phyloP scores from a whole-genome alignment of 305 asterid genomes.

The Stenogyne calaminthoides region DNA sequence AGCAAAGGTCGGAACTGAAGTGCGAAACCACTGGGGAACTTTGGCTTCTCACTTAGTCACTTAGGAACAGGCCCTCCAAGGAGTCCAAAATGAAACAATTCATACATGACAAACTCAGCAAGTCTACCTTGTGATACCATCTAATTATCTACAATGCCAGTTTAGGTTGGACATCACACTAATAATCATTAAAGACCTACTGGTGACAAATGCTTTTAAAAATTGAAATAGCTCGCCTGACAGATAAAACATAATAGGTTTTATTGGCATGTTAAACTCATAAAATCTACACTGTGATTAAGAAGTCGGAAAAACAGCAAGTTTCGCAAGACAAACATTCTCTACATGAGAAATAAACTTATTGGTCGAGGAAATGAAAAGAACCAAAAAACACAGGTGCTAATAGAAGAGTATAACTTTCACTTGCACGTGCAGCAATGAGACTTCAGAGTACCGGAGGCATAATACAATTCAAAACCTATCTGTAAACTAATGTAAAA shows the following conservation, averaged over 20 bases:
- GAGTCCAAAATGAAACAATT: slow-evolving; percentile 2
- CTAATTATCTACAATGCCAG: slow-evolving; percentile 5
- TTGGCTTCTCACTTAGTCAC: slow-evolving; percentile 8
- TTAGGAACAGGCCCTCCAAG: slow-evolving; percentile 12
- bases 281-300: background rate
- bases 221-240: background rate
- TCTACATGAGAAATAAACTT: slow-evolving; percentile 18
- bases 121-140: slow-evolving; percentile 10
- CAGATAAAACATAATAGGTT: background rate
- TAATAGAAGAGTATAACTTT: background rate
- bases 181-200: background rate
- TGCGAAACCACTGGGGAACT: slow-evolving; percentile 18
- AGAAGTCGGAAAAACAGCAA: slow-evolving; percentile 12
- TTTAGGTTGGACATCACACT: background rate
- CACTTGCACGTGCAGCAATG: background rate
- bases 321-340: background rate
- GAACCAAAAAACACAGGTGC: slow-evolving; percentile 8
- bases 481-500: background rate
- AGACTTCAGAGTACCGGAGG: background rate
- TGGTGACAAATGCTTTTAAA: background rate
- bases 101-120: slow-evolving; percentile 15
- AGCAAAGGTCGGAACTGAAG: slow-evolving; percentile 2
- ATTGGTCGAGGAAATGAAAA: slow-evolving; percentile 3
- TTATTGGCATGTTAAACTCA: background rate
- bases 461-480: background rate